Conservation (phyloP, 768 basidiomycete genomes). For the Harrya chromipes region DNA sequence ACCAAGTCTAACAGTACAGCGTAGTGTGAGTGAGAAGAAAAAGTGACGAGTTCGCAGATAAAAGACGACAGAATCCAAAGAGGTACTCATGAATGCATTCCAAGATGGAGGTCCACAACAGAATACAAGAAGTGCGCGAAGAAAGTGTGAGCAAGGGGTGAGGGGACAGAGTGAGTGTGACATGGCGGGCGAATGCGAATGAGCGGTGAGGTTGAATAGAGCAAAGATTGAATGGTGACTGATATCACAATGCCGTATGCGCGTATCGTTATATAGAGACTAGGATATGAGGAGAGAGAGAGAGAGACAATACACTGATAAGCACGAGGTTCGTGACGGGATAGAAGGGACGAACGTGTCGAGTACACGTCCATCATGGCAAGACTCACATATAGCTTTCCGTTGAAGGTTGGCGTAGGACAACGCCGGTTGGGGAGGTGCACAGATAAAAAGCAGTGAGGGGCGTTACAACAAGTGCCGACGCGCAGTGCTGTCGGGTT, state of each 20-base stretch:
- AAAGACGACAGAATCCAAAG: neutral
- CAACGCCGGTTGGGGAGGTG: neutral
- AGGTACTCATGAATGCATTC: neutral
- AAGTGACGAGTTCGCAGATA: too few species aligned
- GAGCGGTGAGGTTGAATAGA: conserved; percentile 1
- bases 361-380: neutral
- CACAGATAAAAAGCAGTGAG: neutral
- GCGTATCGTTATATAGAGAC: conserved; percentile 6
- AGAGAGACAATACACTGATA: conserved; percentile 14
- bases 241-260: conserved; percentile 7
- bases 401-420: neutral
- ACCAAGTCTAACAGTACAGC: neutral
- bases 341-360: conserved; percentile 2
- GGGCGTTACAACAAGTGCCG: conserved; percentile 13
- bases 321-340: conserved; percentile 5
- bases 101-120: neutral
- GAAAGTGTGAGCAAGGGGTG: neutral
- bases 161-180: neutral
- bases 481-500: conserved; percentile 12
- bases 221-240: neutral
- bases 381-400: conserved; percentile 19
- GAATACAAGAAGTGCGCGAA: neutral
- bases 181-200: neutral
- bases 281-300: conserved; percentile 16
- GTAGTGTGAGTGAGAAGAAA: neutral